A percentile compares a stretch with the other conserved stretches of the same genome.
Conservation (phyloP, 192 early-diverging fungal genomes). For the Coemansia sp. region DNA sequence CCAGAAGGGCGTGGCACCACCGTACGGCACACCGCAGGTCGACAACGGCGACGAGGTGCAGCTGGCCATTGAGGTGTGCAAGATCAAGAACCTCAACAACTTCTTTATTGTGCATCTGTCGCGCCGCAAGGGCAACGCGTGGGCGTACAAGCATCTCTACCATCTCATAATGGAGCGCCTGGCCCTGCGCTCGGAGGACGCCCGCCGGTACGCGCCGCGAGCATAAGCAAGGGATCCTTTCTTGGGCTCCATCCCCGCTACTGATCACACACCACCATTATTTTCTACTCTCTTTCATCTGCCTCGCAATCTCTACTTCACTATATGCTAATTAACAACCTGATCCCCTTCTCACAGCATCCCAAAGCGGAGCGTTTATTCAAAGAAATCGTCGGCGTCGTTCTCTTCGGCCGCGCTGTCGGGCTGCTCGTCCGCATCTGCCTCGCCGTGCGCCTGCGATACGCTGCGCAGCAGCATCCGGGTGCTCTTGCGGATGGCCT, state of each 20-base stretch:
- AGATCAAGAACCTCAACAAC: constrained; percentile 82
- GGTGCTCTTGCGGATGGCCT: constrained; percentile 28
- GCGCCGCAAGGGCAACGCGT: constrained; percentile 68
- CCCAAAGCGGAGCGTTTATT: too few species aligned
- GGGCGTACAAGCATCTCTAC: constrained; percentile 77
- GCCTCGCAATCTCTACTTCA: too few species aligned
- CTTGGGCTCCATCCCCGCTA: too few species aligned
- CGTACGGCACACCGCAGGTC: constrained; percentile 41
- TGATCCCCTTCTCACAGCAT: too few species aligned
- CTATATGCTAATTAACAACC: too few species aligned
- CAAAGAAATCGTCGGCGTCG: constrained; percentile 41
- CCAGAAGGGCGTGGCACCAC: constrained; percentile 23
- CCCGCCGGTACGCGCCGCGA: constrained; percentile 17
- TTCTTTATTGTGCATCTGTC: constrained; percentile 72
- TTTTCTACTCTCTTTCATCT: too few species aligned
- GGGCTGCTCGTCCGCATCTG: neutral
- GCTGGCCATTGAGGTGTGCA: constrained; percentile 84
- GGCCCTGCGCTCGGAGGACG: constrained; percentile 44
- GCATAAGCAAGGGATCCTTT: constrained; percentile 3
- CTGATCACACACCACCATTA: too few species aligned
- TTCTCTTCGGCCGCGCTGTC: neutral
- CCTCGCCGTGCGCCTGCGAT: constrained; percentile 13
- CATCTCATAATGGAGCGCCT: constrained; percentile 52
- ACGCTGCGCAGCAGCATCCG: constrained; percentile 25
- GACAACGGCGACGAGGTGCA: constrained; percentile 75